A percentile compares a stretch with the other conserved stretches of the same genome.
phyloP scores from a whole-genome alignment of 176 grass and related monocot genomes.

The Hordeum vulgare region MorexV3_pseudomolecules_assembly NC_058522.1:370608165-370608664 shows the following conservation, averaged over 20 bases:
- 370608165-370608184: not conserved
- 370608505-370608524: not conserved
- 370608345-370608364: not conserved
- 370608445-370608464: not conserved
- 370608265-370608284: not conserved
- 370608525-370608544: not conserved
- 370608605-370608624: conserved; percentile 65
- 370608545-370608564: conserved; percentile 6
- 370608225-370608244: not conserved
- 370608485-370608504: not conserved
- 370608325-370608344: not conserved
- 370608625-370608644: conserved; percentile 74
- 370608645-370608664: conserved; percentile 85
- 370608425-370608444: not conserved
- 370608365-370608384: not conserved
- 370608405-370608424: not conserved
- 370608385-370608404: conserved; percentile 5
- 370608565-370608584: conserved; percentile 34
- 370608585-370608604: conserved; percentile 77
- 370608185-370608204: too few relatives aligned
- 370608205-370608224: too few relatives aligned
- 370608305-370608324: not conserved
- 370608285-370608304: not conserved
- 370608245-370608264: not conserved
- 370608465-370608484: not conserved